Conservation (phyloP, 805 yeast species). For the Candida sphagnicola region DNA sequence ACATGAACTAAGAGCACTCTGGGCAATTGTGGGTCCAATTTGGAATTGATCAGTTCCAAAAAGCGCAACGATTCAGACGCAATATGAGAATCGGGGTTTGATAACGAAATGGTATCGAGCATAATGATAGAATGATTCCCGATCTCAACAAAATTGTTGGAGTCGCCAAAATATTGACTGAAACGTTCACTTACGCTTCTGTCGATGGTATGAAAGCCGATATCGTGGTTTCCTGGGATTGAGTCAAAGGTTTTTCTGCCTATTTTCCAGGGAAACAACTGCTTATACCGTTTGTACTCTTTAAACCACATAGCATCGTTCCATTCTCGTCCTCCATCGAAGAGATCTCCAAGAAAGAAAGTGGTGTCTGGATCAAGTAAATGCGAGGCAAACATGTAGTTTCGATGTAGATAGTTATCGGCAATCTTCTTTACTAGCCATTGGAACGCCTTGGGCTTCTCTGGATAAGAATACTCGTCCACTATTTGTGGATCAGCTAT, state of each 20-base stretch:
- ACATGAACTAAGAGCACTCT: constrained; percentile 79
- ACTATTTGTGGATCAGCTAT: constrained; percentile 95
- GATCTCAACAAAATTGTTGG: constrained; percentile 50
- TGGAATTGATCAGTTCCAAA: constrained; percentile 31
- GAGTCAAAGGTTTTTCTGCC: constrained; percentile 34
- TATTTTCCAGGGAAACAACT: constrained; percentile 58
- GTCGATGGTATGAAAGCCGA: constrained; percentile 82
- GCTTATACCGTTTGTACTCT: constrained; percentile 66
- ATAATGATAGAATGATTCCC: constrained; percentile 72
- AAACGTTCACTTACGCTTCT: constrained; percentile 59
- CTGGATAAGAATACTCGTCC: constrained; percentile 85
- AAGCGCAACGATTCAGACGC: constrained; percentile 52
- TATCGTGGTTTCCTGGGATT: constrained; percentile 92
- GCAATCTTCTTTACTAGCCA: constrained; percentile 56
- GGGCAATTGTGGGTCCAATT: constrained; percentile 39
- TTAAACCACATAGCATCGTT: constrained; percentile 57
- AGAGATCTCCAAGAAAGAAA: constrained; percentile 83
- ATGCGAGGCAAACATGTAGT: constrained; percentile 58
- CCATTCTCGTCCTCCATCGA: constrained; percentile 95
- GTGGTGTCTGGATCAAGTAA: constrained; percentile 69
- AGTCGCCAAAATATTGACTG: constrained; percentile 66
- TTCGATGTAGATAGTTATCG: constrained; percentile 78
- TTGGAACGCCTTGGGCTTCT: constrained; percentile 48
- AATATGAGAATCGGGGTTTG: constrained; percentile 47
- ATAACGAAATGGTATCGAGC: constrained; percentile 79